A percentile compares a stretch with the other conserved stretches of the same genome.
Evolutionary conservation across 1,139 yeast species (phyloP).

Genomic region (Pneumocystis wakefieldiae): DNA sequence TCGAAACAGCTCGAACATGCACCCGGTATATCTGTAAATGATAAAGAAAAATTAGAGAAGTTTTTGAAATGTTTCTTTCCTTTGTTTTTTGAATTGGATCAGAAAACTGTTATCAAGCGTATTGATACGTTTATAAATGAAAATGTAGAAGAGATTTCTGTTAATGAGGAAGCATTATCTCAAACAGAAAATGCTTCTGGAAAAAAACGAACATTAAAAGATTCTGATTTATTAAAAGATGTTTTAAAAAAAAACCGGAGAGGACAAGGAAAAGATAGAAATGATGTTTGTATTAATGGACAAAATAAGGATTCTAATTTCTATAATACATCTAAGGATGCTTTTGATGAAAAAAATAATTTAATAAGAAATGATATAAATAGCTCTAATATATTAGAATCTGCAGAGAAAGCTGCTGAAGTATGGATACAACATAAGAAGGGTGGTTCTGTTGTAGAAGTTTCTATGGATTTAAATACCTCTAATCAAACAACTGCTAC

Average conservation of each 20-base stretch:
- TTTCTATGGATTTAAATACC: slow-evolving; percentile 11
- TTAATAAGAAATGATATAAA: background rate
- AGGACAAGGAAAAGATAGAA: slow-evolving; percentile 18
- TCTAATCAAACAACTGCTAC: background rate
- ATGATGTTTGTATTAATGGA: background rate
- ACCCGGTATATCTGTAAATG: slow-evolving; percentile 58
- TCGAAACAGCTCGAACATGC: slow-evolving; percentile 57
- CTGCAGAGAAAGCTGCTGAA: slow-evolving; percentile 2
- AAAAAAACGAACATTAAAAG: background rate
- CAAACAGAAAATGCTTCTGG: background rate
- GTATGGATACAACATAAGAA: background rate
- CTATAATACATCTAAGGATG: background rate
- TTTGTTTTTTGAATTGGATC: slow-evolving; percentile 45
- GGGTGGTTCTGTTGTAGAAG: slow-evolving; percentile 2
- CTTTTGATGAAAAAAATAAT: background rate
- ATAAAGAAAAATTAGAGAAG: slow-evolving; percentile 60
- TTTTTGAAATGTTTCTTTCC: slow-evolving; percentile 58
- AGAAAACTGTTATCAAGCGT: background rate
- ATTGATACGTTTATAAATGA: slow-evolving; percentile 14
- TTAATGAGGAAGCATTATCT: slow-evolving; percentile 12
- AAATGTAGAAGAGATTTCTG: slow-evolving; percentile 16
- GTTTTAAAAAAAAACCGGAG: slow-evolving; percentile 51
- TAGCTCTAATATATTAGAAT: background rate
- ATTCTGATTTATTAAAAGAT: slow-evolving; percentile 38
- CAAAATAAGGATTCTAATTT: background rate